Base-by-base conservation (phyloP, 371 early-diverging fungal genomes). In the Circinella umbellata region DNA sequence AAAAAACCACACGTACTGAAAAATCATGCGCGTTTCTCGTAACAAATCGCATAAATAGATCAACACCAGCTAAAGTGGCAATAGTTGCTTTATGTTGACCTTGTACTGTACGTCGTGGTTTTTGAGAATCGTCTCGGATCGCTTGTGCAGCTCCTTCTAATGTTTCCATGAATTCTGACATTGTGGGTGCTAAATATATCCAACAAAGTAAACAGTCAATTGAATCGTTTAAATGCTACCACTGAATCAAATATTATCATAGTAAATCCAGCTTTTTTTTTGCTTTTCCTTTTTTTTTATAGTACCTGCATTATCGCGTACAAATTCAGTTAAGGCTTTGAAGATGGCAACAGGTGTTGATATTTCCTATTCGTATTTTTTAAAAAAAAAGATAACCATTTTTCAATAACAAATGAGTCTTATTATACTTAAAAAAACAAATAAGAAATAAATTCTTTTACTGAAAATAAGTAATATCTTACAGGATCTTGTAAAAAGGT, bases 331-430 rank as follows among this genome's bases (percentile, higher is more conserved):
- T 60, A 96, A 79, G 1, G 94, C 88, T 80, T 93, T 89, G 68
- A 97, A 93, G 36, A 94, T 91, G 9, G 94, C 95, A 14, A 97
- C 93, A 3, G 97, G 94, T 67, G 93, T 90, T n/a, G 96, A 93
- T 36, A 96, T 76, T 70, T 92, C 93, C 88, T 91, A 64, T 48
- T 27, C 27, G 27, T 27, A 1, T 27, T 27, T 27, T 27, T 27
- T 27, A n/a, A n/a, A n/a, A n/a, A n/a, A n/a, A n/a, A 42, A 18
- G 38, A 37, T 61, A 38, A 61, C 36, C 34, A 15, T 17, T 18
- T 38, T 38, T 36, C 27, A 27, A 27, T 27, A 27, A 27, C 27
- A 27, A 27, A 27, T 27, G 27, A 27, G 27, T 27, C 2, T 27
- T 27, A 27, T 27, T 27, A 27, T 27, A 27, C 27, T 0, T 27